Evolutionary conservation across 2,329 filamentous ascomycete species (phyloP).

Genomic region (Colletotrichum melonis): DNA sequence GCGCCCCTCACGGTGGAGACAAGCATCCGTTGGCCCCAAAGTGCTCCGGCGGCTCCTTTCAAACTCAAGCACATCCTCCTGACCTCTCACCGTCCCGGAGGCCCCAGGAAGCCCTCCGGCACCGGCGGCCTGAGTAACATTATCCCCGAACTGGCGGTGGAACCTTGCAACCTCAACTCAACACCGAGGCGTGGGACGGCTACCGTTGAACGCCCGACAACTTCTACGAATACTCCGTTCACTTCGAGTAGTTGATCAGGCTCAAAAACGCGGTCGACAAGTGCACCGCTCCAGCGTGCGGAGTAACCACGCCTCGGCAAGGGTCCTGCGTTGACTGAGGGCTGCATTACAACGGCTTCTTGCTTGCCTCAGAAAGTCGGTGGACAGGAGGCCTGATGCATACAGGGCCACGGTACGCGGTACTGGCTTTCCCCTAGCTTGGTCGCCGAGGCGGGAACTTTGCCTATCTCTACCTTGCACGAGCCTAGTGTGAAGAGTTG

Average conservation of each 20-base stretch:
- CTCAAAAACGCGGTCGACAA: background rate
- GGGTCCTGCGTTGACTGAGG: background rate
- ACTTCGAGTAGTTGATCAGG: background rate
- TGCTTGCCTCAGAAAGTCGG: background rate
- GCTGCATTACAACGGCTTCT: background rate
- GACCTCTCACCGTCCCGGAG: conserved; percentile 2
- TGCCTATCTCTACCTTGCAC: conserved; percentile 29
- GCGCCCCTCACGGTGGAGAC: conserved; percentile 1
- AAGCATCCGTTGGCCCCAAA: background rate
- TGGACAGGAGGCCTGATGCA: background rate
- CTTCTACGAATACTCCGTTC: background rate
- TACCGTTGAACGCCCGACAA: conserved; percentile 1
- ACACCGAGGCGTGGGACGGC: conserved; percentile 5
- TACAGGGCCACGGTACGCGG: background rate
- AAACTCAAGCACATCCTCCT: background rate
- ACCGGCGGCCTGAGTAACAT: conserved; percentile 23
- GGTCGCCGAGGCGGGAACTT: conserved; percentile 30
- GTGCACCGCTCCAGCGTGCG: background rate
- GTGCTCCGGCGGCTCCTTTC: background rate
- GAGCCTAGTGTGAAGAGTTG: conserved; percentile 25
- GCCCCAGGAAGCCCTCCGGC: conserved; percentile 7
- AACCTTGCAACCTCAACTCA: conserved; percentile 17
- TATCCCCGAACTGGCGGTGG: conserved; percentile 30
- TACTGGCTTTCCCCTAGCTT: conserved; percentile 18
- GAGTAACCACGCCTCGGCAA: background rate